phyloP scores from a whole-genome alignment of 2,329 filamentous ascomycete genomes.

The Coniochaeta sp. region DNA sequence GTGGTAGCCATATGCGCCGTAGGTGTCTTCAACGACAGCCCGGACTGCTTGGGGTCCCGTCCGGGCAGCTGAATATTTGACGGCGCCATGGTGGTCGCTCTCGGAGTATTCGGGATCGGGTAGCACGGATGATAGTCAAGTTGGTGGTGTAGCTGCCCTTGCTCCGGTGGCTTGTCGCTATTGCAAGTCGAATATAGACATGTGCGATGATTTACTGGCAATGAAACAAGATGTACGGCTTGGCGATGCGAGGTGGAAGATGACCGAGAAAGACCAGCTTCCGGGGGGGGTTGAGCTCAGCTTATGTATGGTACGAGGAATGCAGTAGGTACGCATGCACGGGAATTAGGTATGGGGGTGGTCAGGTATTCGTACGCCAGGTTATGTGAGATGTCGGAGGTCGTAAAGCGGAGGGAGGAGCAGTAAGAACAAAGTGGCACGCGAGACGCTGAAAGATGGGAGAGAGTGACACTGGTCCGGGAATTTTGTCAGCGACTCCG shows the following conservation, averaged over 20 bases:
- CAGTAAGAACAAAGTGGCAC: too few relatives aligned
- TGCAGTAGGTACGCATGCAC: not conserved
- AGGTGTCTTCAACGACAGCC: constrained; percentile 24
- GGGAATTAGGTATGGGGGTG: too few relatives aligned
- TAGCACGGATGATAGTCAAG: not conserved
- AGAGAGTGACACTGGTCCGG: too few relatives aligned
- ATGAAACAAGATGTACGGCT: constrained; percentile 1
- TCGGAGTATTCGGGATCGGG: not conserved
- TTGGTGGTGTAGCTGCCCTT: not conserved
- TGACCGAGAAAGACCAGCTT: constrained; percentile 1
- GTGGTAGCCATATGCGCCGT: constrained; percentile 76
- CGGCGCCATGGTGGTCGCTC: constrained; percentile 41
- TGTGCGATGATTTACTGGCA: not conserved
- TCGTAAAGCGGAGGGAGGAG: not conserved
- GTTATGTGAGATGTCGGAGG: not conserved
- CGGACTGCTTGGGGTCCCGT: constrained; percentile 25
- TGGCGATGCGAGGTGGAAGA: not conserved
- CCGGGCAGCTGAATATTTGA: constrained; percentile 39
- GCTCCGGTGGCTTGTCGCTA: not conserved
- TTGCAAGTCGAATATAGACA: not conserved
- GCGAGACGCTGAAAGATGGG: not conserved
- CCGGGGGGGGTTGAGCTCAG: not conserved
- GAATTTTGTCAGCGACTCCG: constrained; percentile 2
- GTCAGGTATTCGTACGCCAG: too few relatives aligned
- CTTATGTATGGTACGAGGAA: constrained; percentile 4